These are phyloP conservation scores for Grammothele lineata DNA, from an alignment of 768 basidiomycete genomes.

Conservation along the genomic window DNA sequence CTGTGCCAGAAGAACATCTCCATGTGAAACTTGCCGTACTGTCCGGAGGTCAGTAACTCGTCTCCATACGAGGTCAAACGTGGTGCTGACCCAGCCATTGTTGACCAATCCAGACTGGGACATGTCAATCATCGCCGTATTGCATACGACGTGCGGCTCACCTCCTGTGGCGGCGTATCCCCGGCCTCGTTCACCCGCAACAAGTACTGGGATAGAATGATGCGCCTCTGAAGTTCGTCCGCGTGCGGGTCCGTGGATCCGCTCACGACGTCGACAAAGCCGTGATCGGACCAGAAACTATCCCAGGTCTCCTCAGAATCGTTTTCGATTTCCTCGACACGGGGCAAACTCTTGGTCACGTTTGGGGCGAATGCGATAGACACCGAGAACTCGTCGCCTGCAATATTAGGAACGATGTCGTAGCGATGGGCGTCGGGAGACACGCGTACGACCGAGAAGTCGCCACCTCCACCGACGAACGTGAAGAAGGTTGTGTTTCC, in stretches of 20 bases:
- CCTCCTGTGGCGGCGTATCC: slow-evolving; percentile 54
- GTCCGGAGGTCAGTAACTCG: background rate
- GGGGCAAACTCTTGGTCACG: slow-evolving; percentile 16
- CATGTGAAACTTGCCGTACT: slow-evolving; percentile 53
- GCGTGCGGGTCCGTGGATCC: slow-evolving; percentile 47
- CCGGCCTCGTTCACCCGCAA: slow-evolving; percentile 59
- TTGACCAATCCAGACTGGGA: slow-evolving; percentile 50
- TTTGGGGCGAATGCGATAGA: slow-evolving; percentile 31
- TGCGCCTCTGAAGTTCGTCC: slow-evolving; percentile 51
- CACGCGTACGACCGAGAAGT: slow-evolving; percentile 38
- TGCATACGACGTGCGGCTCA: slow-evolving; percentile 19
- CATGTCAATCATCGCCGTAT: slow-evolving; percentile 1
- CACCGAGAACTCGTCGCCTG: slow-evolving; percentile 30
- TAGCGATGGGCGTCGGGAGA: slow-evolving; percentile 43
- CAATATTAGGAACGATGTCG: slow-evolving; percentile 33
- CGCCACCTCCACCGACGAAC: slow-evolving; percentile 34
- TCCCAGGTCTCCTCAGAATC: slow-evolving; percentile 41
- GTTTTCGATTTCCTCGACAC: slow-evolving; percentile 22
- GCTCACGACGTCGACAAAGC: slow-evolving; percentile 50
- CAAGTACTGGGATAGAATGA: slow-evolving; percentile 52
- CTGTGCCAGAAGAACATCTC: slow-evolving; percentile 62
- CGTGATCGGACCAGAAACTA: slow-evolving; percentile 42
- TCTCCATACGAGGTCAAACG: background rate
- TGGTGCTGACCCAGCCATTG: slow-evolving; percentile 47
- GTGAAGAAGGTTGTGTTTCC: slow-evolving; percentile 40